These are phyloP conservation scores for Suhomyces atakaporum DNA, from an alignment of 1,139 yeast species.

Conservation along the genomic window DNA sequence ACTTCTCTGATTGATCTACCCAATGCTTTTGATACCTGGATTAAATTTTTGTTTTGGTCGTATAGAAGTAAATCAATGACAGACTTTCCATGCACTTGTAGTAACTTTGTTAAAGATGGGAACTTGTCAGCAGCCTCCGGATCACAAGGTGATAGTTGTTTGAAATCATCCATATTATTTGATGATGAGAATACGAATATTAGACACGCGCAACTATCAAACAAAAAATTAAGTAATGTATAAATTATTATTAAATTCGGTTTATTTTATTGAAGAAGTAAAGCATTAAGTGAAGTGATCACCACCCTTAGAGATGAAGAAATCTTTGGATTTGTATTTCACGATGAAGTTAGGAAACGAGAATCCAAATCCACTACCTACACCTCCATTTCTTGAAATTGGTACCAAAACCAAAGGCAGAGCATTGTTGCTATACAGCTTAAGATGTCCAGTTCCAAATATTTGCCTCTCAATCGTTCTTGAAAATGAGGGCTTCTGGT, in stretches of 20 bases:
- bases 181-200: too few relatives aligned
- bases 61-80: slow-evolving; percentile 25
- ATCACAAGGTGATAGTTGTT: slow-evolving; percentile 24
- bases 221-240: background rate
- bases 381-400: slow-evolving; percentile 39
- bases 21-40: slow-evolving; percentile 41
- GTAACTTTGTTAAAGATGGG: slow-evolving; percentile 17
- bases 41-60: slow-evolving; percentile 19
- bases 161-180: slow-evolving; percentile 34
- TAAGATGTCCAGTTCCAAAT: slow-evolving; percentile 18
- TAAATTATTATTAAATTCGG: background rate
- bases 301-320: slow-evolving; percentile 12
- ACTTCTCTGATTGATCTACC: slow-evolving; percentile 53
- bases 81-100: slow-evolving; percentile 26
- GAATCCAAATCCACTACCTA: slow-evolving; percentile 33
- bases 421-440: slow-evolving; percentile 16
- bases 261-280: background rate
- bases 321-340: slow-evolving; percentile 22
- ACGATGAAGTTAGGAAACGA: slow-evolving; percentile 33
- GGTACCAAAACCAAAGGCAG: slow-evolving; percentile 28
- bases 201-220: too few relatives aligned
- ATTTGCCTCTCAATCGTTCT: slow-evolving; percentile 20
- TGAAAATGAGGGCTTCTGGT: slow-evolving; percentile 24
- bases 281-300: slow-evolving; percentile 6
- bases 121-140: slow-evolving; percentile 17